Evolutionary conservation across 345 rosid genomes (phyloP), one percentile per base, ranked within the genome.

Genomic region (Eucalyptus pauciflora): DNA sequence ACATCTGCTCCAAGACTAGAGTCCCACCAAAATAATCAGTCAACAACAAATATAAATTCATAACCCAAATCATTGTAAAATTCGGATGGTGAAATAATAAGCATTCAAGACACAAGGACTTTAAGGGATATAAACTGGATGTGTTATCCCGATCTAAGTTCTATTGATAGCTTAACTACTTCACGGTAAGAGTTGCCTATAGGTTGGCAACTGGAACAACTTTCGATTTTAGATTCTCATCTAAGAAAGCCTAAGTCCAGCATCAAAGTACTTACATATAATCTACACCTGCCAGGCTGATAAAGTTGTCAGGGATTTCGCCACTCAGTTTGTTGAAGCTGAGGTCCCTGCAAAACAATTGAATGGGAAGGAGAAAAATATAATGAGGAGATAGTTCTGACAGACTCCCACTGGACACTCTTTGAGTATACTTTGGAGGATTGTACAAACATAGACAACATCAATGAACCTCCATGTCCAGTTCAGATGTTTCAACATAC

Each of bases 301-400:
- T 18, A 50, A 13, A 88, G 89, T 85, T 7, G 76, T 7, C 27
- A 20, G 93, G 94, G 86, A 93, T 90, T 62, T 20, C 60, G 67
- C 94, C 95, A 67, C 87, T 93, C 31, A 94, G 81, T 88, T 87
- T 92, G 90, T 94, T 94, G 88, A 93, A 93, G 91, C 95, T 93
- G 88, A 94, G 91, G 67, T 94, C 95, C 88, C 95, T 94, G 91
- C 87, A 79, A 49, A 87, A 69, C 15, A 69, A 46, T 86, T 43
- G 29, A 81, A 24, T 6, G 69, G 67, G 60, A 88, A 64, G 46
- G 56, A 87, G 62, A 71, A 1, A 4, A 86, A 24, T 86, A 86
- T n/a, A 50, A 31, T 51, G 45, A 31, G 27, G 5, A 51, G 60
- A 52, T 52, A 16, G 87, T 50, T 46, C 4, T 50, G 12, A 31